Evolutionary conservation across 164 flowering plant species (phyloP), one percentile per base, ranked within the genome.

Genomic region (Berberis thunbergii): DNA sequence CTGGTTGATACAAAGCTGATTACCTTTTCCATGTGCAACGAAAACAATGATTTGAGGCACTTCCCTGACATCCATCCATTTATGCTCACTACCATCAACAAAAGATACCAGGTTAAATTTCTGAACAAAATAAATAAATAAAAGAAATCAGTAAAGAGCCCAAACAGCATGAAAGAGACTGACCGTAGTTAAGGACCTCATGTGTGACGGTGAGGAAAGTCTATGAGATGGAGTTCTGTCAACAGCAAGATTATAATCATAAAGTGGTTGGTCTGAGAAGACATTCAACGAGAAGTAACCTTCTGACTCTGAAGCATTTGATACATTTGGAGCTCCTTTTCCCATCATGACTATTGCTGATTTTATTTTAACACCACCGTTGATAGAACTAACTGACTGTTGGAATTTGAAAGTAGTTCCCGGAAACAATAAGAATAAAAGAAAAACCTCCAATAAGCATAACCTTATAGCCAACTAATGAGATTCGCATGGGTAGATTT

Each of bases 191-290:
- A 54, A 57, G 49, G 68, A 72, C 57, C 69, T 48, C n/a, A 66
- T 59, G 59, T 66, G 69, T 44, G 72, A 53, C 4, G 78, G 84
- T 43, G 83, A 77, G 43, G 78, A 76, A 69, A 67, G 75, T 59
- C 74, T 69, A 71, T 72, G 72, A 7, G 80, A 80, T 58, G 73
- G 68, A 52, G 64, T 75, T 53, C 64, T 54, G 62, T 79, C 79
- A 44, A 43, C 64, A 7, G 74, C 65, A 63, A 76, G 53, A 46
- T 44, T 45, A 54, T 38, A 75, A 46, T 69, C 74, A 64, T 49
- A 65, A 60, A 75, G 57, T n/a, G 67, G 72, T 11, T 59, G 12
- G 6, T 74, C 80, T 59, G 82, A 74, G 62, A 69, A 62, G 57
- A 69, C 74, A 46, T 76, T 77, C 62, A 63, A 39, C 4, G 78